Evolutionary conservation across 192 early-diverging fungal species (phyloP).

Genomic region (Entophlyctis luteolus): DNA sequence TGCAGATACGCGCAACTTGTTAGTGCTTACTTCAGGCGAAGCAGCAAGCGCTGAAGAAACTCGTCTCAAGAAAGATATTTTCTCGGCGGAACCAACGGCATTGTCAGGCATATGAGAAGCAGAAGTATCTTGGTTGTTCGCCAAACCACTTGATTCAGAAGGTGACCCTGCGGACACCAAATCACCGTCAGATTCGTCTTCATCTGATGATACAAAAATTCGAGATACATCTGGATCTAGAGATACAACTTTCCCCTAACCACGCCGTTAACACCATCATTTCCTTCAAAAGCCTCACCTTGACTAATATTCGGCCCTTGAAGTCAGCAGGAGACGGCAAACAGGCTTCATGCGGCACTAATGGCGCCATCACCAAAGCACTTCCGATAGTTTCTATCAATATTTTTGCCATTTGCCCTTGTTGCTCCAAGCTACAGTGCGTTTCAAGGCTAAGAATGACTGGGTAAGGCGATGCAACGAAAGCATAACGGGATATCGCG

Average conservation of each 20-base stretch:
- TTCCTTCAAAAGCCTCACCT: conserved; percentile 46
- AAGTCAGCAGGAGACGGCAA: conserved; percentile 73
- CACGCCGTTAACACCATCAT: conserved; percentile 24
- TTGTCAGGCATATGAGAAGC: no score
- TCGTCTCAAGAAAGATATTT: no score
- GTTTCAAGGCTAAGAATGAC: conserved; percentile 81
- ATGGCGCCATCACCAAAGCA: conserved; percentile 51
- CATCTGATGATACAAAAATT: conserved; percentile 20
- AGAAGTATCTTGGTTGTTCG: no score
- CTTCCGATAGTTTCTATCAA: conserved; percentile 67
- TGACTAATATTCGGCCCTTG: conserved; percentile 69
- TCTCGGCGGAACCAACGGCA: not conserved
- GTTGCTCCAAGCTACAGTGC: conserved; percentile 72
- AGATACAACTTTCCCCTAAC: conserved; percentile 26
- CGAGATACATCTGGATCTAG: not conserved
- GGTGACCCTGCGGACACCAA: not conserved
- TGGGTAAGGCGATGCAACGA: conserved; percentile 76
- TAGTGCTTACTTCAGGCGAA: no score
- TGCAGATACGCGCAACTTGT: no score
- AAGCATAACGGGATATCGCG: conserved; percentile 81
- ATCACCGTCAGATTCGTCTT: conserved; percentile 39
- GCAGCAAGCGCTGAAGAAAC: no score
- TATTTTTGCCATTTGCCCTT: conserved; percentile 69
- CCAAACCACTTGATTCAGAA: not conserved
- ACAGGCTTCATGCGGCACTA: conserved; percentile 6